These are phyloP conservation scores for Rhytidiadelphus loreus DNA, from an alignment of 225 moss, liverwort and hornwort genomes.

Conservation along the genomic window DNA sequence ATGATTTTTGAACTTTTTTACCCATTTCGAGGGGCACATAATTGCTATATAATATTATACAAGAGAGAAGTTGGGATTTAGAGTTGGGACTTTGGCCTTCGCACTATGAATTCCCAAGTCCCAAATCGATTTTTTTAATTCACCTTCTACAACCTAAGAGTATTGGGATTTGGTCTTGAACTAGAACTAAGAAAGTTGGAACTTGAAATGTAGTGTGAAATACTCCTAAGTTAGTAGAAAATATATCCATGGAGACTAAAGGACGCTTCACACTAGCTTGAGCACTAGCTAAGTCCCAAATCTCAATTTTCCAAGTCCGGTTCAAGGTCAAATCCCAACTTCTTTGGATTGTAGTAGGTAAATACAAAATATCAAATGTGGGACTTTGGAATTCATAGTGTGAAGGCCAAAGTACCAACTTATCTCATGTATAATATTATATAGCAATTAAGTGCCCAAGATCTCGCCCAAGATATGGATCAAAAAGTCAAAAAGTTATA, in stretches of 20 bases:
- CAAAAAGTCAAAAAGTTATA: no score
- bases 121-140: neutral
- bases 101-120: neutral
- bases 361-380: neutral
- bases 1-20: neutral
- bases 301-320: accelerated
- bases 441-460: neutral
- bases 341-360: no score
- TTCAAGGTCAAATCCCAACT: neutral
- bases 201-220: neutral
- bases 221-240: neutral
- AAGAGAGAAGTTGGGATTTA: no score
- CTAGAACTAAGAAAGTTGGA: neutral
- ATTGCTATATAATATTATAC: no score
- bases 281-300: no score
- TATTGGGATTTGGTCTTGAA: neutral
- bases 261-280: neutral
- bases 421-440: neutral
- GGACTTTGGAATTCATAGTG: neutral
- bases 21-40: accelerated
- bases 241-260: neutral
- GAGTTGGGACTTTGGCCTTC: no score
- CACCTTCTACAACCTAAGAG: neutral
- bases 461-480: no score
- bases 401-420: neutral